phyloP scores from a whole-genome alignment of 352 stramenopile species.

The Phytophthora ohioensis region DNA sequence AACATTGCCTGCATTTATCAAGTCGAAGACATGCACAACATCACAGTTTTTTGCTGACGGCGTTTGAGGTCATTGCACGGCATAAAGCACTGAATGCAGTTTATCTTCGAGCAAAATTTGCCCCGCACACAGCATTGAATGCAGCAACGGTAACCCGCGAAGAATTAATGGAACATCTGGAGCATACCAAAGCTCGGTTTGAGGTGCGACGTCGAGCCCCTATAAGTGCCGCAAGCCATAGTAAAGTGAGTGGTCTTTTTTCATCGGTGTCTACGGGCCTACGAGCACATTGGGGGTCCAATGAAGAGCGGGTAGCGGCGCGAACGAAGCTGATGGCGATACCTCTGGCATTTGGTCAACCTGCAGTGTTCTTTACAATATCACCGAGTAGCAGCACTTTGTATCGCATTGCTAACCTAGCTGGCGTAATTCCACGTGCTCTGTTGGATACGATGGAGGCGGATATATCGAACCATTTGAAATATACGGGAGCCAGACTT shows the following conservation, averaged over 20 bases:
- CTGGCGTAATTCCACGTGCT: not conserved
- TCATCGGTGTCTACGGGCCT: not conserved
- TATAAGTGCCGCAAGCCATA: too few relatives aligned
- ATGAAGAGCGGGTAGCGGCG: conserved; percentile 1
- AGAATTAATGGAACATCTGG: not conserved
- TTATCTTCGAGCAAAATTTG: too few relatives aligned
- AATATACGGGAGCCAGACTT: not conserved
- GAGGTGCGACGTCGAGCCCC: not conserved
- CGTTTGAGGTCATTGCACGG: not conserved
- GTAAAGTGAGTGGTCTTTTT: not conserved
- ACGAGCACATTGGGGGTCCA: conserved; percentile 1
- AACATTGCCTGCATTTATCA: not conserved
- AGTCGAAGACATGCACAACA: not conserved
- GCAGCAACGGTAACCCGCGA: not conserved
- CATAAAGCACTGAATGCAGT: not conserved
- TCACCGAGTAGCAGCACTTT: not conserved
- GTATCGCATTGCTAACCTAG: conserved; percentile 7
- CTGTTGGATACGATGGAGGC: not conserved
- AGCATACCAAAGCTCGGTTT: not conserved
- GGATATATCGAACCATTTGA: not conserved
- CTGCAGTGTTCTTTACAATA: conserved; percentile 14
- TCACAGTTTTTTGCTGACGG: not conserved
- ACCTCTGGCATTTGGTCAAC: conserved; percentile 8
- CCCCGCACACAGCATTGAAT: not conserved
- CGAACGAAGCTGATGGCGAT: conserved; percentile 14